Percentiles rank a stretch among this genome's conserved stretches.
These are phyloP conservation scores for Mycena filopes DNA, from an alignment of 768 basidiomycete genomes.

Conservation along the genomic window DNA sequence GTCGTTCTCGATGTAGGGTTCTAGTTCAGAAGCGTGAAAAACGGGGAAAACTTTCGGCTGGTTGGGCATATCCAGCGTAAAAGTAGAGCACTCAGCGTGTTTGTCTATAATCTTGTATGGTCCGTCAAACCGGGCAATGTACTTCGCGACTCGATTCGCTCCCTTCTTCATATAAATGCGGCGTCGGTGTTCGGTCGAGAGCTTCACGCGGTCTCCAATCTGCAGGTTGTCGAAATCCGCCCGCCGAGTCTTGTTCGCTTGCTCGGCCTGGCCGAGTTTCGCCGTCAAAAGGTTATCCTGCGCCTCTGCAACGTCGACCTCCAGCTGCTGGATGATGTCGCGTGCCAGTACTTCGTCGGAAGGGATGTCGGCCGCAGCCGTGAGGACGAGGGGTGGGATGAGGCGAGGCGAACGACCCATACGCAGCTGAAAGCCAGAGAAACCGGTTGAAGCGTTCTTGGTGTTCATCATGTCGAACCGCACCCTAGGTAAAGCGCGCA, in stretches of 20 bases:
- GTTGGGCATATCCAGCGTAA: slow-evolving; percentile 42
- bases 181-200: slow-evolving; percentile 46
- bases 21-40: slow-evolving; percentile 48
- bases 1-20: slow-evolving; percentile 43
- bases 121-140: slow-evolving; percentile 51
- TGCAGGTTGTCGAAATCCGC: slow-evolving; percentile 36
- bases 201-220: slow-evolving; percentile 48
- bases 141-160: slow-evolving; percentile 49
- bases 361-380: too few relatives aligned
- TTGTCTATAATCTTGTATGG: slow-evolving; percentile 37
- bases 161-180: slow-evolving; percentile 44
- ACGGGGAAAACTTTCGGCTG: slow-evolving; percentile 37
- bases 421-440: slow-evolving; percentile 40
- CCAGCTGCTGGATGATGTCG: slow-evolving; percentile 3
- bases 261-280: slow-evolving; percentile 42
- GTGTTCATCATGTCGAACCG: slow-evolving; percentile 46
- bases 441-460: slow-evolving; percentile 40
- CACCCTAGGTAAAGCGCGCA: slow-evolving; percentile 33
- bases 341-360: slow-evolving; percentile 4
- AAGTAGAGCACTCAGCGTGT: slow-evolving; percentile 23
- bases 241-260: slow-evolving; percentile 42
- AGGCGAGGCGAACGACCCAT: slow-evolving; percentile 35
- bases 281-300: slow-evolving; percentile 43
- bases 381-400: slow-evolving; percentile 35
- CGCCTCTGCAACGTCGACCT: slow-evolving; percentile 38